Evolutionary conservation across 192 early-diverging fungal genomes (phyloP).

Genomic region (Coemansia sp.): DNA sequence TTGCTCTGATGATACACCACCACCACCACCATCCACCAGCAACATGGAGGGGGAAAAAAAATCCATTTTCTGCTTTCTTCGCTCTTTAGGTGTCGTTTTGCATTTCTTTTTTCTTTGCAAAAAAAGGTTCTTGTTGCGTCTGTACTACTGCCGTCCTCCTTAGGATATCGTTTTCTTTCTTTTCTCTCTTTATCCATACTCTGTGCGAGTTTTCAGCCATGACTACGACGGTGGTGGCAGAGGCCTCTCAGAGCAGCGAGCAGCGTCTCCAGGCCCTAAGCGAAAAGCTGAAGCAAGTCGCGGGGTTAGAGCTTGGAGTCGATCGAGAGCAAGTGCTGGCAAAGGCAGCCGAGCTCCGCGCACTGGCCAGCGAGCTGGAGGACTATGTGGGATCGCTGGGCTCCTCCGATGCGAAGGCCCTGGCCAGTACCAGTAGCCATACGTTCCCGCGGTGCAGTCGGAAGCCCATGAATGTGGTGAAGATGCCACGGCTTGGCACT

Average conservation of each 20-base stretch:
- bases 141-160: constrained; percentile 4
- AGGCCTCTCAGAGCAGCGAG: background rate
- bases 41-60: too few species aligned
- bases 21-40: too few species aligned
- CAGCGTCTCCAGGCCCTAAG: background rate
- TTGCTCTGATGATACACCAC: background rate
- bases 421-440: background rate
- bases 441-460: background rate
- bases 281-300: background rate
- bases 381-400: background rate
- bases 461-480: constrained; percentile 9
- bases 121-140: background rate
- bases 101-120: background rate
- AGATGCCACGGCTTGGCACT: constrained; percentile 18
- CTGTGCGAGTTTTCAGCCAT: background rate
- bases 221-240: background rate
- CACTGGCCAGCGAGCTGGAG: constrained; percentile 27
- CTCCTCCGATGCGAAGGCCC: background rate
- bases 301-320: background rate
- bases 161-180: constrained; percentile 14
- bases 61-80: background rate
- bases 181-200: background rate
- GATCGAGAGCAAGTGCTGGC: constrained; percentile 8
- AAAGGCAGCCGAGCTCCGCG: constrained; percentile 14
- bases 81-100: background rate